Conservation (phyloP, 805 yeast genomes). For the Danielozyma ontarioensis region DNA sequence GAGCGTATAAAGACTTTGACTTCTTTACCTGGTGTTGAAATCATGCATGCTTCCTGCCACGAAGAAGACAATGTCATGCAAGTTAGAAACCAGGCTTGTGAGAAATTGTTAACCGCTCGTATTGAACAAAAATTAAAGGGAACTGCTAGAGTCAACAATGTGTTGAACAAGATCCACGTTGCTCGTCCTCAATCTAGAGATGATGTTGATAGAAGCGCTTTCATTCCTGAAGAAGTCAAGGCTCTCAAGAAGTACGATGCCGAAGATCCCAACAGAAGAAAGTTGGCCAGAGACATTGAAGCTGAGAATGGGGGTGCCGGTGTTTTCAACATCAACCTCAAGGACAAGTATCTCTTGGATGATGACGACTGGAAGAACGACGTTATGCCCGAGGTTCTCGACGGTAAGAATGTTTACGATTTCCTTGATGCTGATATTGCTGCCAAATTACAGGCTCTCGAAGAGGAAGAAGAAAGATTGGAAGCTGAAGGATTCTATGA, state of each 20-base stretch:
- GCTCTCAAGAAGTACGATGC: slow-evolving; percentile 61
- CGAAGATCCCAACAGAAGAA: slow-evolving; percentile 77
- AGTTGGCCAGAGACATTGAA: slow-evolving; percentile 83
- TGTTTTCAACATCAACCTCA: slow-evolving; percentile 89
- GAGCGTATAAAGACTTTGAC: slow-evolving; percentile 61
- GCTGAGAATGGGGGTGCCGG: slow-evolving; percentile 98
- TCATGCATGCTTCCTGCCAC: slow-evolving; percentile 89
- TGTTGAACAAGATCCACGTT: slow-evolving; percentile 92
- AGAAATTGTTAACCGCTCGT: slow-evolving; percentile 89
- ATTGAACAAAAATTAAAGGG: slow-evolving; percentile 96
- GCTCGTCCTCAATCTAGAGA: slow-evolving; percentile 88
- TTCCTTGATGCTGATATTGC: slow-evolving; percentile 95
- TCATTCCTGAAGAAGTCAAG: slow-evolving; percentile 74
- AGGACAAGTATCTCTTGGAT: slow-evolving; percentile 86
- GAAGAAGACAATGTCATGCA: slow-evolving; percentile 93
- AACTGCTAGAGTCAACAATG: slow-evolving; percentile 80
- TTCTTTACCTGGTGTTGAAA: slow-evolving; percentile 76
- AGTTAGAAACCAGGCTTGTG: slow-evolving; percentile 96
- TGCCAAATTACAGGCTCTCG: slow-evolving; percentile 87
- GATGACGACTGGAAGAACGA: slow-evolving; percentile 98
- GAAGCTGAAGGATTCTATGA: slow-evolving; percentile 95
- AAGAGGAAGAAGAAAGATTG: slow-evolving; percentile 93
- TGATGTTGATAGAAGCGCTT: slow-evolving; percentile 72
- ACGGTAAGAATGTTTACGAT: slow-evolving; percentile 96
- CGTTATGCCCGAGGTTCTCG: slow-evolving; percentile 91